Evolutionary conservation across 345 rosid species (phyloP).

Genomic region (Crucihimalaya himalaica): DNA sequence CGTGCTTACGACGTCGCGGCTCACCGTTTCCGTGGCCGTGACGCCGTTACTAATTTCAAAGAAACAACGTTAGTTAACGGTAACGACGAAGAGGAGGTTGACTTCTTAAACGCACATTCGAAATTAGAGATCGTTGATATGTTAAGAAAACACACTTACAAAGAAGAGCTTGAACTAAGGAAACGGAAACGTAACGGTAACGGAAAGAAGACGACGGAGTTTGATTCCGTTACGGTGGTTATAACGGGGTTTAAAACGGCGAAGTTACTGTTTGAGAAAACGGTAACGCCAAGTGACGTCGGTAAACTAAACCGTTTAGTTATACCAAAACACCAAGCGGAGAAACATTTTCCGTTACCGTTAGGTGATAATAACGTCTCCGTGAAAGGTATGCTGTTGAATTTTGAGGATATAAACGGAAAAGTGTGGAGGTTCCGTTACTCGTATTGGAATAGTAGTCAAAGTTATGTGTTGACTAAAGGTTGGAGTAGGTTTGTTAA

Average conservation of each 20-base stretch:
- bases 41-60: constrained; percentile 76
- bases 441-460: constrained; percentile 97
- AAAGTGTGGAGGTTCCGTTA: constrained; percentile 93
- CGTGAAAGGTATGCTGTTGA: constrained; percentile 60
- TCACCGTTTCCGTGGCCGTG: constrained; percentile 82
- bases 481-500: constrained; percentile 96
- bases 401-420: constrained; percentile 68
- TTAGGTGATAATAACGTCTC: constrained; percentile 30
- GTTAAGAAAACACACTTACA: constrained; percentile 85
- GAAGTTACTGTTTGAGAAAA: constrained; percentile 78
- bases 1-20: constrained; percentile 83
- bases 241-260: constrained; percentile 42
- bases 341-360: constrained; percentile 67
- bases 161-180: constrained; percentile 71
- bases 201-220: constrained; percentile 41
- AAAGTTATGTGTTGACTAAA: constrained; percentile 87
- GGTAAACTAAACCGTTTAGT: constrained; percentile 94
- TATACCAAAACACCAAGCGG: constrained; percentile 93
- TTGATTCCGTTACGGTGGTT: background rate
- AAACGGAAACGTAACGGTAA: constrained; percentile 30
- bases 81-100: constrained; percentile 43
- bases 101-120: constrained; percentile 69
- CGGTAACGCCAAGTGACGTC: constrained; percentile 91
- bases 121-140: constrained; percentile 88
- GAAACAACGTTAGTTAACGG: constrained; percentile 31